A percentile compares a stretch with the other conserved stretches of the same genome.
phyloP scores from a whole-genome alignment of 2,329 filamentous ascomycete species.

The Lasiodiplodia hormozganensis region DNA sequence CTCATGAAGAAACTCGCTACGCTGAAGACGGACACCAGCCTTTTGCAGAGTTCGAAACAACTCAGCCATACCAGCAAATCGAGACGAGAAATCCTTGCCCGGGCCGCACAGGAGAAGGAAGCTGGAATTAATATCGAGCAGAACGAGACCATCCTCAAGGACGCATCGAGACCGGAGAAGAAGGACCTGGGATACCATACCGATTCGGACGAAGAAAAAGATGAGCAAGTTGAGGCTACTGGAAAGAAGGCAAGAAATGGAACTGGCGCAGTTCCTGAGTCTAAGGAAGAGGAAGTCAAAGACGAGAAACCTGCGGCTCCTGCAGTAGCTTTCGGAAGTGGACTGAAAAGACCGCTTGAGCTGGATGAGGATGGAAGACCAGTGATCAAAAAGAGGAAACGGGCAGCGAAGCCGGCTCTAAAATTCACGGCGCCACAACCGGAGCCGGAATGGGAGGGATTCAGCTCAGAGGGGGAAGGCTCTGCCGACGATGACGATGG shows the following conservation, averaged over 20 bases:
- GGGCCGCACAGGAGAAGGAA: conserved; percentile 68
- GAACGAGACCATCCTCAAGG: conserved; percentile 60
- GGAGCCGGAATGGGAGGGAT: conserved; percentile 68
- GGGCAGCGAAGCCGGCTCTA: conserved; percentile 40
- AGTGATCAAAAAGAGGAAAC: conserved; percentile 82
- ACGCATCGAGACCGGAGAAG: conserved; percentile 39
- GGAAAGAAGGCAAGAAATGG: conserved; percentile 19
- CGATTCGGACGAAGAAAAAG: conserved; percentile 39
- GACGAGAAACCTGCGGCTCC: neutral
- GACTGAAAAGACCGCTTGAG: conserved; percentile 86
- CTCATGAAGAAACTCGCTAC: conserved; percentile 83
- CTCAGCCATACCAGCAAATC: conserved; percentile 76
- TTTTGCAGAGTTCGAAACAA: conserved; percentile 78
- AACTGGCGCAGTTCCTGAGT: neutral
- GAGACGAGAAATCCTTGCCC: conserved; percentile 71
- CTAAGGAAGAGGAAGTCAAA: neutral
- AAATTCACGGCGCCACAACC: conserved; percentile 53
- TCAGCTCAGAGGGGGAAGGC: conserved; percentile 53
- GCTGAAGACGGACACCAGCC: conserved; percentile 79
- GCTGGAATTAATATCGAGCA: conserved; percentile 66
- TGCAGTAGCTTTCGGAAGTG: conserved; percentile 63
- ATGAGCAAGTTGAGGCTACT: conserved; percentile 31
- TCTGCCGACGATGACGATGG: conserved; percentile 39
- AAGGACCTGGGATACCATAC: conserved; percentile 32
- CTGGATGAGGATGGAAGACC: conserved; percentile 80